phyloP scores from a whole-genome alignment of 2,329 filamentous ascomycete species.

The Trichoderma pleuroti region DNA sequence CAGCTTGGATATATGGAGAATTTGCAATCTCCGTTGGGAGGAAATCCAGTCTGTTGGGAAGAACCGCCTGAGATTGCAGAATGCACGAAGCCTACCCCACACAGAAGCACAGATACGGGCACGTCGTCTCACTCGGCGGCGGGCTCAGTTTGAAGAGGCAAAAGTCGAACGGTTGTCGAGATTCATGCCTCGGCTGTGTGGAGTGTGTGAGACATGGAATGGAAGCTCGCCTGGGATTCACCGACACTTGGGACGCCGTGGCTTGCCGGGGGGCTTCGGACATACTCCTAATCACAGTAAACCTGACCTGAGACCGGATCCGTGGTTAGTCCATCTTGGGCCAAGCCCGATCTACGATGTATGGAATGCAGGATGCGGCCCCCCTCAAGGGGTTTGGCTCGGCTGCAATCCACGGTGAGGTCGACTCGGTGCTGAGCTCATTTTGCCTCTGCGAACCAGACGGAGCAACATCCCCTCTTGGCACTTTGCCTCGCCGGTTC shows the following conservation, averaged over 20 bases:
- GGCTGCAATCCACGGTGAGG: background rate
- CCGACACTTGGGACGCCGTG: background rate
- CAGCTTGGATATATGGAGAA: background rate
- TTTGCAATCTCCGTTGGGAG: background rate
- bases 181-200: constrained; percentile 4
- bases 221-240: background rate
- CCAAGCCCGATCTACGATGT: constrained; percentile 7
- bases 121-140: background rate
- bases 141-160: background rate
- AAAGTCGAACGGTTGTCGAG: background rate
- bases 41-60: constrained; percentile 4
- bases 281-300: background rate
- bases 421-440: background rate
- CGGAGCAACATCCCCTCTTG: background rate
- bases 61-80: background rate
- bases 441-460: background rate
- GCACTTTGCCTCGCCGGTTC: background rate
- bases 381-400: background rate
- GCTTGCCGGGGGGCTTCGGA: background rate
- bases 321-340: background rate
- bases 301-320: background rate
- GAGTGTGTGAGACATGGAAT: background rate
- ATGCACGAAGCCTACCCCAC: constrained; percentile 1
- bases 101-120: background rate
- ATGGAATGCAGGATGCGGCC: background rate